Base-by-base conservation (phyloP, 306 rosid species). In the Acacia crassicarpa region DNA sequence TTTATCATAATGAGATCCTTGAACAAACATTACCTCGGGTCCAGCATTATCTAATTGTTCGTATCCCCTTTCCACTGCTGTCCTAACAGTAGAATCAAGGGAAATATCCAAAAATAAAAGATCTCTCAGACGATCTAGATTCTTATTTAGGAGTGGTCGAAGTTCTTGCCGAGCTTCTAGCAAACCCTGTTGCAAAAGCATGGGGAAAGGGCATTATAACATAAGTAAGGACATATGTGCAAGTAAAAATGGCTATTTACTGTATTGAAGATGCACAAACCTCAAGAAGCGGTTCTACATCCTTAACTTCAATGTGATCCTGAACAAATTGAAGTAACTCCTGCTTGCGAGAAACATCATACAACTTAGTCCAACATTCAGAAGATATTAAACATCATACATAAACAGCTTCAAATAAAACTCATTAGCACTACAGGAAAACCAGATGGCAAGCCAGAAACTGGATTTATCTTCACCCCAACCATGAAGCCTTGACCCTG, bases 401-500 rank as follows among this genome's bases (percentile, higher is more conserved):
- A 80, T 33, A 69, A 82, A 80, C 9, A 83, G 83, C 62, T 76
- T 54, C 54, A 84, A 32, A 79, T 70, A 61, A 78, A 81, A 79
- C 66, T 68, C 72, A 70, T 76, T 12, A 84, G 84, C 76, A 82
- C 91, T 87, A 95, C 99, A 2, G 90, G 89, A 83, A 95, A 91
- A 75, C 86, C 94, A 82, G 93, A 87, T 22, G 99, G 99, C 90
- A 95, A 81, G 88, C 97, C 99, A 76, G 96, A 53, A 85, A 95
- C 86, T 20, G 99, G 90, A 88, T 93, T 95, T 83, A 95, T 86
- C 85, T 93, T 54, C 87, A 95, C 99, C 72, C 99, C 99, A 43
- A 95, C 99, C 99, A 95, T 95, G 92, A 95, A 95, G 80, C 98
- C 99, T 88, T 93, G 91, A 90, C 99, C 99, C 99, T 95, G 92